phyloP scores from a whole-genome alignment of 257 asterid species.

The Solanum chaucha region DNA sequence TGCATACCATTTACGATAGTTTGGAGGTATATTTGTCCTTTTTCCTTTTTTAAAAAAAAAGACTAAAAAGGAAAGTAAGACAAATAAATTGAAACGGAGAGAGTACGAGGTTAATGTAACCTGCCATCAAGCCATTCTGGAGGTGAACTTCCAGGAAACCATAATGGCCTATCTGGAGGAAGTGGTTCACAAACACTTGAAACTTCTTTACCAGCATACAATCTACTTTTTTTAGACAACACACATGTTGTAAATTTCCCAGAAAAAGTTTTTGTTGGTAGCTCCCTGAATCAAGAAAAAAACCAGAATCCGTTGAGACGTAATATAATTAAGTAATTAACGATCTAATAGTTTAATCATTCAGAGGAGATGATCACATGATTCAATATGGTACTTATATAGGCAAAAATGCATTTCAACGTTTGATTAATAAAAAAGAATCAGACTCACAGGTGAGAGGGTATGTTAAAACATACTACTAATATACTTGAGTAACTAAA shows the following conservation, averaged over 20 bases:
- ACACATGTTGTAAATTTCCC: slow-evolving; percentile 12
- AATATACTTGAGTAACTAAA: neutral
- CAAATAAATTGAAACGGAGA: neutral
- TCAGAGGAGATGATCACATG: neutral
- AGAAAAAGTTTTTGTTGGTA: neutral
- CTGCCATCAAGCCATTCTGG: slow-evolving; percentile 93
- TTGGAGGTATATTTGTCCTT: no score
- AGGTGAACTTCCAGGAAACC: slow-evolving; percentile 93
- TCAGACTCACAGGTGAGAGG: neutral
- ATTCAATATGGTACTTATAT: neutral
- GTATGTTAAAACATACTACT: neutral
- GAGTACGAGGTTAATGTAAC: slow-evolving; percentile 1
- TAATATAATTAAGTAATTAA: neutral
- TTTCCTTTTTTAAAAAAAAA: no score
- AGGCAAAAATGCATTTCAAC: neutral
- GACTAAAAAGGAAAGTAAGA: neutral
- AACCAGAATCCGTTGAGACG: neutral
- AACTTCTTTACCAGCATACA: slow-evolving; percentile 59
- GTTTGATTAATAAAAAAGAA: neutral
- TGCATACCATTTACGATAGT: no score
- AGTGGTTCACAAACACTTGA: slow-evolving; percentile 77
- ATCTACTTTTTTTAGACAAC: slow-evolving; percentile 5
- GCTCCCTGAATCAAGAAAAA: slow-evolving; percentile 13
- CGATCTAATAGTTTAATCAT: neutral
- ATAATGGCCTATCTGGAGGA: slow-evolving; percentile 83